Evolutionary conservation across 768 basidiomycete genomes (phyloP), one percentile per base, ranked within the genome.

Genomic region (Russula olivacea): DNA sequence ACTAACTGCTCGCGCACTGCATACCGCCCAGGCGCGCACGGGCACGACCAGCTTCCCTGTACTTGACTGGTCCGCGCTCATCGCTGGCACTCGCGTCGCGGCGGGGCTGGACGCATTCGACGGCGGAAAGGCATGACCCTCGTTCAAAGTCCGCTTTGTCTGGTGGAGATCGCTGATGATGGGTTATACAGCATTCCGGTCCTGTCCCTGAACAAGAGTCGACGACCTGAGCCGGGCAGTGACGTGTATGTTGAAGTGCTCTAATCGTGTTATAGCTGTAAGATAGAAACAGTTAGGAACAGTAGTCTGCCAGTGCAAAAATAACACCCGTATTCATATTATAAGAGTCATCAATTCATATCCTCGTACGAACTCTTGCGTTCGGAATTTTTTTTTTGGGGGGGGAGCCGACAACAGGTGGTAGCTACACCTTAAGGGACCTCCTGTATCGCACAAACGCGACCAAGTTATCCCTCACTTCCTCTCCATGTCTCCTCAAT

Each of bases 11-110:
- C 81, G 89, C 38, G 88, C 91, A 0, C 74, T 90, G 30, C 88
- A 92, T 58, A 77, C 77, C 25, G 74, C 75, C 40, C 74, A 77
- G 58, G 72, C 76, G 58, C 73, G 73, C 28, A 74, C 76, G 5
- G 82, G 83, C 17, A 78, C 79, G 23, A 73, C 78, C 41, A 75
- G 76, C 25, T 82, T 81, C 71, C 83, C 85, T 9, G 74, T 79
- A 4, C 74, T 94, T 21, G 93, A 96, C 70, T 95, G 92, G 91
- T 89, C 87, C 64, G 84, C 85, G 1, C 72, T 94, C 47, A 81
- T 95, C 32, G 89, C 88, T 4, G 91, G 91, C 4, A 79, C 85
- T 45, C 80, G 93, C 55, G 83, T 88, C 14, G 80, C 89, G 2
- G 87, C 91, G 11, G 92, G 91, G 1, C 73, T 89, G 58, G 75